Conservation (phyloP, 495 filamentous ascomycete genomes). For the Penicillium taxi region DNA sequence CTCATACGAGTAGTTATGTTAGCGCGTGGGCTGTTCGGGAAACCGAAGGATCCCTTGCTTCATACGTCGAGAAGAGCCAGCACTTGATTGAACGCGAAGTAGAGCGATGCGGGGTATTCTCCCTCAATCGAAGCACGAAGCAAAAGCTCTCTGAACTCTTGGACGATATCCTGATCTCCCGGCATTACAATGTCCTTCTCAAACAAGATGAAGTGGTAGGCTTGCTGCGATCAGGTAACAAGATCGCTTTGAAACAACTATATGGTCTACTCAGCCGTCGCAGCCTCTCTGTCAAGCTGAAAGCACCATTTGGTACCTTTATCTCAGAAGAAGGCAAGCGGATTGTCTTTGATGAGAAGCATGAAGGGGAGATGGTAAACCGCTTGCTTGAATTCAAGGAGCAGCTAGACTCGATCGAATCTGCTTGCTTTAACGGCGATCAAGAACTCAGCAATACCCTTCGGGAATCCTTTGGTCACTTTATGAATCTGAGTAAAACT, state of each 20-base stretch:
- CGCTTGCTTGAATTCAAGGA: slow-evolving; percentile 75
- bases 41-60: slow-evolving; percentile 50
- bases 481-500: slow-evolving; percentile 81
- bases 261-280: slow-evolving; percentile 65
- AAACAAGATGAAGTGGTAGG: slow-evolving; percentile 53
- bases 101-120: slow-evolving; percentile 64
- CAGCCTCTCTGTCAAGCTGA: slow-evolving; percentile 56
- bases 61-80: slow-evolving; percentile 61
- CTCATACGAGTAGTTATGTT: slow-evolving; percentile 57
- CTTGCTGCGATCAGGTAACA: slow-evolving; percentile 58
- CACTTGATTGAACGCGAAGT: slow-evolving; percentile 61
- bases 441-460: slow-evolving; percentile 66
- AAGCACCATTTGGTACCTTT: slow-evolving; percentile 64
- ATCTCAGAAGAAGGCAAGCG: slow-evolving; percentile 65
- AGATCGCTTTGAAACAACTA: slow-evolving; percentile 61
- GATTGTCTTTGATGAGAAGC: slow-evolving; percentile 73
- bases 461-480: slow-evolving; percentile 73
- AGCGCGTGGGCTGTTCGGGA: slow-evolving; percentile 55
- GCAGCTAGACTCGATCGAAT: slow-evolving; percentile 65
- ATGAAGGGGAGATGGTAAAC: slow-evolving; percentile 79
- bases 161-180: slow-evolving; percentile 56
- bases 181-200: slow-evolving; percentile 54
- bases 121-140: slow-evolving; percentile 74
- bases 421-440: slow-evolving; percentile 64
- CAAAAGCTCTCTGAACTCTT: slow-evolving; percentile 62